These are phyloP conservation scores for Endogone sp. DNA, from an alignment of 192 early-diverging fungal genomes.

Conservation along the genomic window DNA sequence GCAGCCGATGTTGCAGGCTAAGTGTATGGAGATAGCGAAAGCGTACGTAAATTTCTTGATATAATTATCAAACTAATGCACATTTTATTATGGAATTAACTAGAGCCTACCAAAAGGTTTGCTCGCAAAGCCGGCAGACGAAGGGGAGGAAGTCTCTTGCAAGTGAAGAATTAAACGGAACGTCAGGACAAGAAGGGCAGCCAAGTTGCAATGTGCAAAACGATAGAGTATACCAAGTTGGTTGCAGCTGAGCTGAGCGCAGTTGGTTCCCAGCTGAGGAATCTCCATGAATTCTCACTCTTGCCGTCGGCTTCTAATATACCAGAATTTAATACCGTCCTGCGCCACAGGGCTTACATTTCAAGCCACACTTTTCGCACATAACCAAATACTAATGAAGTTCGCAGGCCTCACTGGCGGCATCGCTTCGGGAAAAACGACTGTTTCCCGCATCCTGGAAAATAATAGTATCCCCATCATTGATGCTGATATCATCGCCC, in stretches of 20 bases:
- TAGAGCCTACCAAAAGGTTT: background rate
- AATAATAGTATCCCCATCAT: conserved; percentile 68
- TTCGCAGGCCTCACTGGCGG: conserved; percentile 94
- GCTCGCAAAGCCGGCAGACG: background rate
- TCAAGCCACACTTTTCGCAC: too few species aligned
- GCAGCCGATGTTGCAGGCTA: background rate
- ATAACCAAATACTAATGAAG: too few species aligned
- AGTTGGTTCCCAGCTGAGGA: background rate
- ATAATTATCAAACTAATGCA: background rate
- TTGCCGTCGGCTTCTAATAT: too few species aligned
- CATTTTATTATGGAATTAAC: background rate
- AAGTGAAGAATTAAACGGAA: background rate
- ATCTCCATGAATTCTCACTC: background rate
- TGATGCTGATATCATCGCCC: conserved; percentile 90
- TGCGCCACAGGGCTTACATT: too few species aligned
- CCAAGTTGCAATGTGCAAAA: background rate
- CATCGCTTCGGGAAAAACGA: conserved; percentile 91
- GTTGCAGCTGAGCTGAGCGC: background rate
- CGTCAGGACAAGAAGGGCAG: background rate
- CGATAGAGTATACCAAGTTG: background rate
- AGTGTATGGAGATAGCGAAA: too few species aligned
- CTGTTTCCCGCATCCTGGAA: conserved; percentile 64
- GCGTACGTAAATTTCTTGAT: background rate
- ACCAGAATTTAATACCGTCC: too few species aligned
- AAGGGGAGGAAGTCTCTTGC: background rate